Conservation (phyloP, 768 basidiomycete species). For the Boletus pseudo-olivaceus region DNA sequence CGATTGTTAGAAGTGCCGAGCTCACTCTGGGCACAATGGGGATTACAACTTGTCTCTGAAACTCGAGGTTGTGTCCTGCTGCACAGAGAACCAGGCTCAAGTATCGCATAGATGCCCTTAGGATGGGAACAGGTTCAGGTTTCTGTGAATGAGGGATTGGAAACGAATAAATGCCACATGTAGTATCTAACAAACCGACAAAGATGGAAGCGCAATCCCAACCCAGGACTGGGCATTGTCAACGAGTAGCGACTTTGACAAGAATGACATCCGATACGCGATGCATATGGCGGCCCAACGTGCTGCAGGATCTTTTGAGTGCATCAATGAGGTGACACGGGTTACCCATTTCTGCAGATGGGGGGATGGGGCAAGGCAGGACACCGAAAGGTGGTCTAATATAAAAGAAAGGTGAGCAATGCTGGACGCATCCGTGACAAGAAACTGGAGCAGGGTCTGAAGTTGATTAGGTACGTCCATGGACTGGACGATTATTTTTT, state of each 20-base stretch:
- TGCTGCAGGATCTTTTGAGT: conserved; percentile 71
- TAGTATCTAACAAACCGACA: conserved; percentile 56
- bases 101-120: conserved; percentile 66
- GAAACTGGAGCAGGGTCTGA: conserved; percentile 61
- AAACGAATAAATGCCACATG: conserved; percentile 10
- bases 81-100: conserved; percentile 57
- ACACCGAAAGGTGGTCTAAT: conserved; percentile 49
- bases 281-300: conserved; percentile 80
- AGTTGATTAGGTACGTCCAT: conserved; percentile 54
- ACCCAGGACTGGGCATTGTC: conserved; percentile 76
- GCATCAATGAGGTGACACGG: conserved; percentile 70
- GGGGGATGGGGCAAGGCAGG: conserved; percentile 55
- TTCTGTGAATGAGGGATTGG: conserved; percentile 44
- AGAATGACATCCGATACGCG: conserved; percentile 59
- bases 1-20: conserved; percentile 50
- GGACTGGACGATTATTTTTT: not conserved
- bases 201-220: conserved; percentile 54
- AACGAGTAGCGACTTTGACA: conserved; percentile 58
- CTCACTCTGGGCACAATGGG: conserved; percentile 76
- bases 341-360: conserved; percentile 73
- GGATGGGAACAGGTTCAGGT: conserved; percentile 57
- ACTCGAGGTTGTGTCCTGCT: conserved; percentile 64
- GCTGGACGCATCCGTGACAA: conserved; percentile 65
- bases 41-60: conserved; percentile 71
- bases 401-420: conserved; percentile 57